phyloP scores from a whole-genome alignment of 2,329 filamentous ascomycete genomes.

The Pseudopyricularia javanii region DNA sequence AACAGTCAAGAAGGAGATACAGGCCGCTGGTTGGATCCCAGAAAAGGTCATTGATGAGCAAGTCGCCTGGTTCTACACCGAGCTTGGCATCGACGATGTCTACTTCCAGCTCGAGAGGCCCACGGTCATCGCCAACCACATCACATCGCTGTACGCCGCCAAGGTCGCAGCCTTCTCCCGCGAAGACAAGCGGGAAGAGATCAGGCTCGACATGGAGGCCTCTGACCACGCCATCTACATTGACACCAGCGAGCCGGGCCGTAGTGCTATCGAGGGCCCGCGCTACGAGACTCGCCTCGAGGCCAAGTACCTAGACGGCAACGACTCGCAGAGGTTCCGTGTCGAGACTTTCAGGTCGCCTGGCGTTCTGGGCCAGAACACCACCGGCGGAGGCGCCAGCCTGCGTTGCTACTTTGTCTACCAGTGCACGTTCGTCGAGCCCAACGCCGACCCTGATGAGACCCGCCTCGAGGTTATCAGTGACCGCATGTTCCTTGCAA shows the following conservation, averaged over 20 bases:
- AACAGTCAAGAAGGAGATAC: conserved; percentile 68
- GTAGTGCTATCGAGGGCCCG: conserved; percentile 66
- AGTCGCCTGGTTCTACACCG: conserved; percentile 93
- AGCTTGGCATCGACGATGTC: conserved; percentile 91
- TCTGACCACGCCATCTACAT: conserved; percentile 95
- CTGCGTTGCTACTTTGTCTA: conserved; percentile 98
- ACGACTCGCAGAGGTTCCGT: conserved; percentile 65
- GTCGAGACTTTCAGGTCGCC: conserved; percentile 96
- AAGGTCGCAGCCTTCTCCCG: conserved; percentile 90
- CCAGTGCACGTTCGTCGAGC: conserved; percentile 79
- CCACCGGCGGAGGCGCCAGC: conserved; percentile 58
- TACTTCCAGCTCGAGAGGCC: conserved; percentile 89
- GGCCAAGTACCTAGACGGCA: conserved; percentile 84
- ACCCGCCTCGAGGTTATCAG: conserved; percentile 84
- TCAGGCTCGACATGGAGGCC: conserved; percentile 90
- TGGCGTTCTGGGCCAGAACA: conserved; percentile 53
- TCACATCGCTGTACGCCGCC: conserved; percentile 91
- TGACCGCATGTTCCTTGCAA: conserved; percentile 87
- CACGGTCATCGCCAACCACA: conserved; percentile 81
- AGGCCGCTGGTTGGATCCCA: conserved; percentile 76
- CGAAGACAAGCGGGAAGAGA: conserved; percentile 88
- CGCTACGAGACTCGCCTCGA: conserved; percentile 89
- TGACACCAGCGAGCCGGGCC: conserved; percentile 85
- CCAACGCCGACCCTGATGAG: conserved; percentile 63
- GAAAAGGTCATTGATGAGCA: conserved; percentile 71